Evolutionary conservation across 139 green algal genomes (phyloP).

Genomic region (Tetraselmis chui): DNA sequence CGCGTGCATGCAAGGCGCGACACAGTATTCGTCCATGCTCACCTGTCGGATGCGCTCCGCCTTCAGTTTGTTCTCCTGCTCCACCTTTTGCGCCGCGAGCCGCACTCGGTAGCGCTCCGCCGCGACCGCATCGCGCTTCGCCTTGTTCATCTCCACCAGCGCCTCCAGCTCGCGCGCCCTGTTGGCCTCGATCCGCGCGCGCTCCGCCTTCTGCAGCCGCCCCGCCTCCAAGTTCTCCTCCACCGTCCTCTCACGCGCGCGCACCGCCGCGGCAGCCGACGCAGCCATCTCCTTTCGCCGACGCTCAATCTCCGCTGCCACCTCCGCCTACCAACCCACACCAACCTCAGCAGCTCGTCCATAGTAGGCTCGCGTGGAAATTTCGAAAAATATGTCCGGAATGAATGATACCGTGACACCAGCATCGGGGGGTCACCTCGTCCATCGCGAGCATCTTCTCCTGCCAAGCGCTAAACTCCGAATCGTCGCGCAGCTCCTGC

Average conservation of each 20-base stretch:
- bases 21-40: too few species aligned
- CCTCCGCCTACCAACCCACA: not conserved
- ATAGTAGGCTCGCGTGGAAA: too few species aligned
- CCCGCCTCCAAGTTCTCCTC: constrained; percentile 28
- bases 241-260: constrained; percentile 24
- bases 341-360: not conserved
- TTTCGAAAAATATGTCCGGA: too few species aligned
- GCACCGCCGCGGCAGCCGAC: constrained; percentile 32
- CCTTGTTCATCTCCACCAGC: constrained; percentile 29
- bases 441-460: constrained; percentile 2
- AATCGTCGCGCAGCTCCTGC: constrained; percentile 50
- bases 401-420: too few species aligned
- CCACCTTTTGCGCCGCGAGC: constrained; percentile 30
- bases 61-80: constrained; percentile 9
- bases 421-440: too few species aligned
- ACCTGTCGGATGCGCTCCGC: not conserved
- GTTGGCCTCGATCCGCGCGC: constrained; percentile 27
- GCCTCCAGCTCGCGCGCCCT: constrained; percentile 34
- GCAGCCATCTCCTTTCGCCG: constrained; percentile 46
- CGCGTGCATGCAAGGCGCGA: too few species aligned
- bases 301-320: constrained; percentile 28
- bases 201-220: constrained; percentile 30
- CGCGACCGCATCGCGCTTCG: constrained; percentile 27
- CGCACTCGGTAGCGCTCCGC: constrained; percentile 30
- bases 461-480: constrained; percentile 43